Percentiles rank a stretch among this genome's conserved stretches.
phyloP scores from a whole-genome alignment of 345 rosid species.

The Capsella bursapastoris region DNA sequence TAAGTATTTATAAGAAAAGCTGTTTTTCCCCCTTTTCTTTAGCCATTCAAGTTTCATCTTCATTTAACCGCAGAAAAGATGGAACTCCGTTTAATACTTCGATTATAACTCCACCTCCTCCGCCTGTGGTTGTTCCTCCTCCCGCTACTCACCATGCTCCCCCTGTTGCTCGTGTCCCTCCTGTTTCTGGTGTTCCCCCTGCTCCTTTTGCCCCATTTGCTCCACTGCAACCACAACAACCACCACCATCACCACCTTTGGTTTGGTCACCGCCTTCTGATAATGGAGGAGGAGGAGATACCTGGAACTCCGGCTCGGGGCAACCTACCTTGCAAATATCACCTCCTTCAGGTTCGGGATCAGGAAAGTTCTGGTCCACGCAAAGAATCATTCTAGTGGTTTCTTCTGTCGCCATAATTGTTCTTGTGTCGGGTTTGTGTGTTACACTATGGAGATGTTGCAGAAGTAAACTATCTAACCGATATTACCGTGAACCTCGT shows the following conservation, averaged over 20 bases:
- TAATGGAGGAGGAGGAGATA: conserved; percentile 36
- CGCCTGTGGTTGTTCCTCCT: conserved; percentile 59
- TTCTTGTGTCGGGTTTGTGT: conserved; percentile 52
- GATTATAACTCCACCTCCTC: conserved; percentile 67
- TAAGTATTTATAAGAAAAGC: conserved; percentile 36
- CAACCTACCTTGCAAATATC: conserved; percentile 50
- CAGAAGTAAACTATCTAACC: conserved; percentile 48
- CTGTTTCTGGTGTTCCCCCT: conserved; percentile 54
- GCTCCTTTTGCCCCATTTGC: conserved; percentile 61
- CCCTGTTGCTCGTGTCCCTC: conserved; percentile 44
- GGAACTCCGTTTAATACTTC: conserved; percentile 95
- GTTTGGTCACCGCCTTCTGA: conserved; percentile 49
- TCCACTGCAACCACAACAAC: conserved; percentile 50
- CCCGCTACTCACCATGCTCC: conserved; percentile 58
- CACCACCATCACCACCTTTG: conserved; percentile 54
- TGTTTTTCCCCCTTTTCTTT: not conserved
- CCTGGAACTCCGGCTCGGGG: conserved; percentile 41
- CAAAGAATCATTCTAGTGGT: conserved; percentile 52
- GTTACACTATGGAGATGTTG: conserved; percentile 56
- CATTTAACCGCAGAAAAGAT: conserved; percentile 65
- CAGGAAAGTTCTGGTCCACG: conserved; percentile 49
- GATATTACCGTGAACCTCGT: conserved; percentile 32
- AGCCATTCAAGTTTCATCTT: conserved; percentile 17
- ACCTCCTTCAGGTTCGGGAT: conserved; percentile 47
- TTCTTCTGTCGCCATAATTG: conserved; percentile 50